Evolutionary conservation across 495 filamentous ascomycete genomes (phyloP).

Genomic region (Halenospora varia): DNA sequence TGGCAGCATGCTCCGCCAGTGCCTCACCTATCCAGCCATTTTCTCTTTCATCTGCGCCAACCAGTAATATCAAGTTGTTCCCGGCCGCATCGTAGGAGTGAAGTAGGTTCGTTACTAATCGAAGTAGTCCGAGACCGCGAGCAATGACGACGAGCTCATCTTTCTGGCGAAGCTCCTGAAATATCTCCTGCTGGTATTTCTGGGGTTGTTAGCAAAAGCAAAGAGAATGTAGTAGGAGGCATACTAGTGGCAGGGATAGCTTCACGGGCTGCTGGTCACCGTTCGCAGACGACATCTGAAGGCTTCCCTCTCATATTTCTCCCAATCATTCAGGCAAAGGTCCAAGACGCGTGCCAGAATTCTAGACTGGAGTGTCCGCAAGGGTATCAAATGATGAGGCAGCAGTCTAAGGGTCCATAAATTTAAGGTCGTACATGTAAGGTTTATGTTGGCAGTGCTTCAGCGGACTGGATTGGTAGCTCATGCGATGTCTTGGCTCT

Average conservation of each 20-base stretch:
- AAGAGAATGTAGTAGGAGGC: conserved; percentile 12
- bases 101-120: conserved; percentile 86
- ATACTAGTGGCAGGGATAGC: conserved; percentile 85
- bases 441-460: too few species aligned
- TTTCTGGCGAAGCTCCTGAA: conserved; percentile 81
- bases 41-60: conserved; percentile 90
- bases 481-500: neutral
- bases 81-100: conserved; percentile 96
- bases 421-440: too few species aligned
- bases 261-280: conserved; percentile 70
- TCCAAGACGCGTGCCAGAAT: conserved; percentile 13
- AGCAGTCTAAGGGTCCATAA: neutral
- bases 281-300: conserved; percentile 54
- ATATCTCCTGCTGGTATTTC: conserved; percentile 88
- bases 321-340: conserved; percentile 4
- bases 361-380: neutral
- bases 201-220: conserved; percentile 24
- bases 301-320: conserved; percentile 20
- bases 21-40: conserved; percentile 94
- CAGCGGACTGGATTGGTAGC: too few species aligned
- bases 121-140: conserved; percentile 85
- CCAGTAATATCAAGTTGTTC: conserved; percentile 82
- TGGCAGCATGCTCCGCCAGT: conserved; percentile 87
- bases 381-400: neutral
- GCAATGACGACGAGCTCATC: conserved; percentile 93